phyloP scores from a whole-genome alignment of 257 asterid genomes.

The Solanum neorickii region DNA sequence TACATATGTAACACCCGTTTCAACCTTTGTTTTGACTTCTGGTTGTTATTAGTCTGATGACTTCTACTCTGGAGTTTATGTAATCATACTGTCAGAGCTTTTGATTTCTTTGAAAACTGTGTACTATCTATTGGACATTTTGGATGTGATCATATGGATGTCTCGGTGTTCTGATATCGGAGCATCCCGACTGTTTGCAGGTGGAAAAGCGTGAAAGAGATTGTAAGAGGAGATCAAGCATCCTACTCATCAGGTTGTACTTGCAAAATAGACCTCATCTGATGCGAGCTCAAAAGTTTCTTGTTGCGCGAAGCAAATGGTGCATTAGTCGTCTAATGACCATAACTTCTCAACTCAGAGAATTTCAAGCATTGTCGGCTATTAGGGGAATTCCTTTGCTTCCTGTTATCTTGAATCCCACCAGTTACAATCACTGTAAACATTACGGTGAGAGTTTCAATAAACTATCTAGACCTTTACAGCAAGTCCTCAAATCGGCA shows the following conservation, averaged over 20 bases:
- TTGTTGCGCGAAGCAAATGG: constrained; percentile 93
- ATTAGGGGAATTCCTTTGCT: constrained; percentile 80
- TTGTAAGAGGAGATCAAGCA: constrained; percentile 53
- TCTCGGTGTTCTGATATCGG: constrained; percentile 3
- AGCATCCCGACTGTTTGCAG: constrained; percentile 28
- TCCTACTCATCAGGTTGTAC: constrained; percentile 59
- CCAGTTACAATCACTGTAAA: constrained; percentile 28
- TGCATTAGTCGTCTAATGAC: constrained; percentile 72
- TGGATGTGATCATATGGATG: neutral
- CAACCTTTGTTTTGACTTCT: neutral
- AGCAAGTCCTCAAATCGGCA: constrained; percentile 55
- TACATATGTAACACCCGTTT: neutral
- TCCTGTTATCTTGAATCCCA: constrained; percentile 77
- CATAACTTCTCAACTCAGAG: constrained; percentile 95
- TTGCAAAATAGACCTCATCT: constrained; percentile 79
- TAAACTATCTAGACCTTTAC: constrained; percentile 53
- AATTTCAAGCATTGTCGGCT: constrained; percentile 93
- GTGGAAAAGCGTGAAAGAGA: constrained; percentile 91
- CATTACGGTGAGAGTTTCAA: constrained; percentile 33
- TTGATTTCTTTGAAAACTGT: constrained; percentile 1
- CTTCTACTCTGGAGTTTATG: neutral
- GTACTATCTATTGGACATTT: neutral
- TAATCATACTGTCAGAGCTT: neutral
- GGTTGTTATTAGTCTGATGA: neutral
- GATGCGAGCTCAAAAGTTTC: constrained; percentile 66